These are phyloP conservation scores for Arxiozyma heterogenica DNA, from an alignment of 1,139 yeast species.

Conservation along the genomic window DNA sequence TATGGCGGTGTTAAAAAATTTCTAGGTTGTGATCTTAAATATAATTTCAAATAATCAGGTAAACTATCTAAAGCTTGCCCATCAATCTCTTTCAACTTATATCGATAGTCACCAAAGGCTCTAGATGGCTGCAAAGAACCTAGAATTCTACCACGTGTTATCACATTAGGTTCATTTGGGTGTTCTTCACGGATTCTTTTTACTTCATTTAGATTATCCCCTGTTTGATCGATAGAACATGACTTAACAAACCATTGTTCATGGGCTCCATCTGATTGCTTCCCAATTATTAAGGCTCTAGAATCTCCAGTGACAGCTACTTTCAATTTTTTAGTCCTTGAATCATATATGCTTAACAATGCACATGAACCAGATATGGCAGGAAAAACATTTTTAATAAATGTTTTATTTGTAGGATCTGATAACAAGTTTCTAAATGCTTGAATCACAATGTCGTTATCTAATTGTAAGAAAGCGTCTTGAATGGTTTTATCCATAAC, in stretches of 20 bases:
- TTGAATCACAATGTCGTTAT: slow-evolving; percentile 75
- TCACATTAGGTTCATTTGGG: slow-evolving; percentile 79
- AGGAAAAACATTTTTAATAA: slow-evolving; percentile 61
- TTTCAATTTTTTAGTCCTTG: slow-evolving; percentile 58
- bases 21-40: slow-evolving; percentile 75
- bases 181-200: slow-evolving; percentile 78
- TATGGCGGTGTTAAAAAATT: slow-evolving; percentile 86
- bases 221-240: slow-evolving; percentile 87
- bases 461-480: slow-evolving; percentile 72
- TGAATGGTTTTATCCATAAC: slow-evolving; percentile 68
- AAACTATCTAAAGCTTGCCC: slow-evolving; percentile 41
- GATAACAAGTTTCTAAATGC: slow-evolving; percentile 61
- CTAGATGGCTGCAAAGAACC: slow-evolving; percentile 95
- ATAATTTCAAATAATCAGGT: slow-evolving; percentile 73
- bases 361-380: slow-evolving; percentile 97
- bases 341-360: slow-evolving; percentile 74
- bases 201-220: slow-evolving; percentile 81
- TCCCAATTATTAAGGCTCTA: slow-evolving; percentile 78
- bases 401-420: slow-evolving; percentile 43
- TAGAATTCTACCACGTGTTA: slow-evolving; percentile 79
- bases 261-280: slow-evolving; percentile 32
- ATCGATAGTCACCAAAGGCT: slow-evolving; percentile 95
- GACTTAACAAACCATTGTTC: slow-evolving; percentile 85
- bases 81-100: slow-evolving; percentile 58
- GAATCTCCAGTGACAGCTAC: slow-evolving; percentile 98